phyloP scores from a whole-genome alignment of 192 early-diverging fungal genomes.

The Gigaspora rosea region DNA sequence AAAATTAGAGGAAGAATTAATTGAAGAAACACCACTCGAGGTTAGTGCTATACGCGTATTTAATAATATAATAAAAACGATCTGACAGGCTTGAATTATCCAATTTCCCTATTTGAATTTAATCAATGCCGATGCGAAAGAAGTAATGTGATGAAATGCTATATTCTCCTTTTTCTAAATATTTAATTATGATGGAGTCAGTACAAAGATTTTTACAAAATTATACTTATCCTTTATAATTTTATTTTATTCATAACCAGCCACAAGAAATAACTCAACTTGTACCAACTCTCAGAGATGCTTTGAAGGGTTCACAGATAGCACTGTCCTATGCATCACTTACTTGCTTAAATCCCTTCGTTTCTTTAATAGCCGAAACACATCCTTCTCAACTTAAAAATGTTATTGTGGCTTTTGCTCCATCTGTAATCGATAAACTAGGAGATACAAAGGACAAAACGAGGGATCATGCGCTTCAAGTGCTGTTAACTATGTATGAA shows the following conservation, averaged over 20 bases:
- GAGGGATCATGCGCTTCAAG: slow-evolving; percentile 5
- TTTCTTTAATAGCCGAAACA: slow-evolving; percentile 6
- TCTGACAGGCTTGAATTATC: neutral
- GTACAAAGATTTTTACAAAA: neutral
- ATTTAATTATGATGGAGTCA: neutral
- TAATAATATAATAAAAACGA: neutral
- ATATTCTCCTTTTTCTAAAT: neutral
- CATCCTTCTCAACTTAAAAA: slow-evolving; percentile 6
- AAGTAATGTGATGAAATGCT: neutral
- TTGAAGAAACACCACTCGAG: slow-evolving; percentile 13
- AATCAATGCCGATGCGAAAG: neutral
- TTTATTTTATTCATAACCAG: neutral
- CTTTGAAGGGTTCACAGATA: slow-evolving; percentile 10
- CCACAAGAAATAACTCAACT: slow-evolving; percentile 27
- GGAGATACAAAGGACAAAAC: slow-evolving; percentile 25
- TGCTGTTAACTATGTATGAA: slow-evolving; percentile 13
- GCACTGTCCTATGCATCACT: slow-evolving; percentile 17
- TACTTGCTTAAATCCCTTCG: neutral
- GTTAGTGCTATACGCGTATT: neutral
- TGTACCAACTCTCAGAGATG: slow-evolving; percentile 2
- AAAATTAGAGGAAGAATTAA: slow-evolving; percentile 15
- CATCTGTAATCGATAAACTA: slow-evolving; percentile 20
- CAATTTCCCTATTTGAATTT: neutral
- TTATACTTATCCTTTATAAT: neutral
- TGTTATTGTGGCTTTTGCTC: slow-evolving; percentile 1